phyloP scores from a whole-genome alignment of 106 monocot genomes.

The Platanthera guangdongensis region DNA sequence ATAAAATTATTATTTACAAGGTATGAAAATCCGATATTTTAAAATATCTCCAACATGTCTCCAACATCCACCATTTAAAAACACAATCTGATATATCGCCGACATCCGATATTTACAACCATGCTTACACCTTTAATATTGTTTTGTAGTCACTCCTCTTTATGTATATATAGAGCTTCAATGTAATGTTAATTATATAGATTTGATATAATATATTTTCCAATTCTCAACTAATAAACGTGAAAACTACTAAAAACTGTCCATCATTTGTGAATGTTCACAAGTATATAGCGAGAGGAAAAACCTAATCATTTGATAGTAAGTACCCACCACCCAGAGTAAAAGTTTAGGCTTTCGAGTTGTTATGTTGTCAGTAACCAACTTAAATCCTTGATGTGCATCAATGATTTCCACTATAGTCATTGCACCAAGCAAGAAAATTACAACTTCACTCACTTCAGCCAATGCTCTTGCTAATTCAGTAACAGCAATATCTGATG shows the following conservation, averaged over 20 bases:
- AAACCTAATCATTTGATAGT: neutral
- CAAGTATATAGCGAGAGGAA: neutral
- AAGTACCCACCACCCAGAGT: constrained; percentile 87
- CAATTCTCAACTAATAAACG: no score
- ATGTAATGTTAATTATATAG: no score
- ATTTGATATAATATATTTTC: no score
- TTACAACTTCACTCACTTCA: constrained; percentile 98
- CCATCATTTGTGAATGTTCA: neutral
- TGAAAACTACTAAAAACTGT: neutral
- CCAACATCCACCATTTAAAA: no score
- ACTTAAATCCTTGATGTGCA: constrained; percentile 99
- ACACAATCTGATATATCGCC: no score
- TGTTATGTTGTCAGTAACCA: constrained; percentile 95
- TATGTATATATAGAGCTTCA: no score
- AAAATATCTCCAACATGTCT: no score
- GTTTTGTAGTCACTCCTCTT: no score
- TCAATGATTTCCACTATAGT: constrained; percentile 98
- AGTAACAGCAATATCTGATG: constrained; percentile 85
- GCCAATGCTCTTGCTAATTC: constrained; percentile 68
- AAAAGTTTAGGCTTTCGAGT: constrained; percentile 79
- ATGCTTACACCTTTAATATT: no score
- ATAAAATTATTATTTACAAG: no score
- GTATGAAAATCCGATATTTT: no score
- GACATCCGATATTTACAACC: no score
- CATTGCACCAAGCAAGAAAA: constrained; percentile 98